These are phyloP conservation scores for Leishmania amazonensis DNA, from an alignment of 208 protist species.

Conservation along the genomic window DNA sequence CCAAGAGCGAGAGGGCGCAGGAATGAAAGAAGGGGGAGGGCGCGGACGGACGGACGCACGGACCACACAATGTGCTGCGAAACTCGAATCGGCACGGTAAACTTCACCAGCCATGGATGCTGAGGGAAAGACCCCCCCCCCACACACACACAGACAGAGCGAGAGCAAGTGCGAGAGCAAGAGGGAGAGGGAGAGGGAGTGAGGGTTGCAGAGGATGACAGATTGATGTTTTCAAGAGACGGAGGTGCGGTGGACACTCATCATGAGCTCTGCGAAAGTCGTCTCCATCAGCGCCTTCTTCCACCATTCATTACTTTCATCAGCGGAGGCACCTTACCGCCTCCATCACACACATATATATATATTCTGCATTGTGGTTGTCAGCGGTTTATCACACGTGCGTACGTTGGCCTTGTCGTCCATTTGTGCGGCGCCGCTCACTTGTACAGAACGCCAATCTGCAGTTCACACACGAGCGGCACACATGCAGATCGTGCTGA, in stretches of 20 bases:
- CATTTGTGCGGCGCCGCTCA: neutral
- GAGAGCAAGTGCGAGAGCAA: too few species aligned
- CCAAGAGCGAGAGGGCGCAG: neutral
- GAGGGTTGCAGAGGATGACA: neutral
- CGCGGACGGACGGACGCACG: too few species aligned
- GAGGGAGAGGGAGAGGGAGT: neutral
- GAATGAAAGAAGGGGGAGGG: neutral
- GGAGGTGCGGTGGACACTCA: neutral
- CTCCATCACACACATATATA: too few species aligned
- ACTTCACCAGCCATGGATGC: neutral
- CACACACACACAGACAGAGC: too few species aligned
- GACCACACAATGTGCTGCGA: neutral
- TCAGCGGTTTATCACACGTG: neutral
- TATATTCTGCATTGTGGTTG: neutral
- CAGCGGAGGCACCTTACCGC: neutral
- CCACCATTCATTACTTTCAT: neutral
- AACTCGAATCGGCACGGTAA: neutral
- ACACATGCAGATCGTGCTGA: neutral
- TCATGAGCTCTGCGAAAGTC: neutral
- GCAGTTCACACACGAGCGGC: too few species aligned
- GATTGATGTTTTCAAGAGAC: conserved; percentile 5
- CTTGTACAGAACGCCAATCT: neutral
- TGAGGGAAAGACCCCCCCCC: too few species aligned
- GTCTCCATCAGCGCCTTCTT: neutral
- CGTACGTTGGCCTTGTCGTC: neutral